Conservation (phyloP, 2,329 filamentous ascomycete genomes). For the Aspergillus fructus region DNA sequence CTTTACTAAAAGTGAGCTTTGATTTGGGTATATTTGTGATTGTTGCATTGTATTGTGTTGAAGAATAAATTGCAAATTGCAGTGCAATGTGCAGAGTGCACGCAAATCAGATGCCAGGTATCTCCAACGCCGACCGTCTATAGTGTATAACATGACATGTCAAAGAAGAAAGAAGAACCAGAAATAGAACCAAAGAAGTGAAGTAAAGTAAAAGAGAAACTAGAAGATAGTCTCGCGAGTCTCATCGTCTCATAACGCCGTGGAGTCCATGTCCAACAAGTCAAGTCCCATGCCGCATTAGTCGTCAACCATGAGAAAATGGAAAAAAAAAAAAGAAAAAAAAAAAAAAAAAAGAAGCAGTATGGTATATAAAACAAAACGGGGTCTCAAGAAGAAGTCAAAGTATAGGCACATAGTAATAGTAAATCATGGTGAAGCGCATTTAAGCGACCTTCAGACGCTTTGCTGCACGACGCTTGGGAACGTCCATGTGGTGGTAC, state of each 20-base stretch:
- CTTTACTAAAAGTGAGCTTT: not conserved
- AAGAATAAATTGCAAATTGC: not conserved
- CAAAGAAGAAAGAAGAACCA: not conserved
- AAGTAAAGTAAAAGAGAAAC: not conserved
- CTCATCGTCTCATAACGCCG: slow-evolving; percentile 13
- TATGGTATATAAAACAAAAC: slow-evolving; percentile 12
- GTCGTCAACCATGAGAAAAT: slow-evolving; percentile 10
- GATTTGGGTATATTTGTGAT: not conserved
- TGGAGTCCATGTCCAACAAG: slow-evolving; percentile 1
- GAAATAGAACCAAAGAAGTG: not conserved
- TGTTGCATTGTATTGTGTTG: not conserved
- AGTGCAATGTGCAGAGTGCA: not conserved
- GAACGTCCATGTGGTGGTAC: slow-evolving; percentile 52
- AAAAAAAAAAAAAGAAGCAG: slow-evolving; percentile 4
- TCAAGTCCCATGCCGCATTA: slow-evolving; percentile 9
- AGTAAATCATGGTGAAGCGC: slow-evolving; percentile 1
- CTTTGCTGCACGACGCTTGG: slow-evolving; percentile 39
- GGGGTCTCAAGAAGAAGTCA: not conserved
- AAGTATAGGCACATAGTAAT: not conserved
- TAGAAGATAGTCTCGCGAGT: not conserved
- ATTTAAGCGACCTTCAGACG: slow-evolving; percentile 20
- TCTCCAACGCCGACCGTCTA: slow-evolving; percentile 11
- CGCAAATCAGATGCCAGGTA: not conserved
- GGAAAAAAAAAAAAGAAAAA: not conserved
- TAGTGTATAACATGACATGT: slow-evolving; percentile 3